phyloP scores from a whole-genome alignment of 139 green algal species.

The Asterochloris erici region DNA sequence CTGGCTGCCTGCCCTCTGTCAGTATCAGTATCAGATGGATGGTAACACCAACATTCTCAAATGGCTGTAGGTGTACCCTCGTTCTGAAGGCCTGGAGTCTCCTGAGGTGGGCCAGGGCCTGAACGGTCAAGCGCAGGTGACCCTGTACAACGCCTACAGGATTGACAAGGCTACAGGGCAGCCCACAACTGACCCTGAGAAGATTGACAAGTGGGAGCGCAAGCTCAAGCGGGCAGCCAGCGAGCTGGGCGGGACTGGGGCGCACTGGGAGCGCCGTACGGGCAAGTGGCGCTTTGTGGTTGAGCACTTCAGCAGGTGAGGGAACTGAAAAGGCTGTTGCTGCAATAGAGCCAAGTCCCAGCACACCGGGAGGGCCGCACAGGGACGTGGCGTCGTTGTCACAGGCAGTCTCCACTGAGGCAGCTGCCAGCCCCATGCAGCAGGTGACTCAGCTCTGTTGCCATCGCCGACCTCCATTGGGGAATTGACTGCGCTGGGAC shows the following conservation, averaged over 20 bases:
- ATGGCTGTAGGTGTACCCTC: too few species aligned
- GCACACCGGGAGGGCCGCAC: too few species aligned
- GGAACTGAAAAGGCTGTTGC: neutral
- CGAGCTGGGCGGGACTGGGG: constrained; percentile 68
- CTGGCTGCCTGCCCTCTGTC: too few species aligned
- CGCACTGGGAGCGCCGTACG: constrained; percentile 64
- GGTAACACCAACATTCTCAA: too few species aligned
- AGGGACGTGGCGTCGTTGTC: too few species aligned
- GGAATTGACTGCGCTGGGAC: too few species aligned
- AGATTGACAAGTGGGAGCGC: constrained; percentile 37
- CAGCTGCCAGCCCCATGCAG: too few species aligned
- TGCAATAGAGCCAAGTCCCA: too few species aligned
- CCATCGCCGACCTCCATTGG: too few species aligned
- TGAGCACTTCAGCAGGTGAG: constrained; percentile 82
- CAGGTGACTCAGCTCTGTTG: too few species aligned
- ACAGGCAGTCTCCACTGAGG: too few species aligned
- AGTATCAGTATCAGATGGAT: too few species aligned
- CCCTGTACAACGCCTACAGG: constrained; percentile 48
- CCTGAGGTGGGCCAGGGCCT: constrained; percentile 74
- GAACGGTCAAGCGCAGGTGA: constrained; percentile 76
- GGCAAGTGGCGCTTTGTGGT: constrained; percentile 86
- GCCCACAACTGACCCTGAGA: constrained; percentile 43
- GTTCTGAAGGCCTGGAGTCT: neutral
- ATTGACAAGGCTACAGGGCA: constrained; percentile 58
- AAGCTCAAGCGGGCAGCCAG: constrained; percentile 53